A percentile compares a stretch with the other conserved stretches of the same genome.
These are phyloP conservation scores for Curvularia verruculosa DNA, from an alignment of 2,329 filamentous ascomycete genomes.

Conservation along the genomic window DNA sequence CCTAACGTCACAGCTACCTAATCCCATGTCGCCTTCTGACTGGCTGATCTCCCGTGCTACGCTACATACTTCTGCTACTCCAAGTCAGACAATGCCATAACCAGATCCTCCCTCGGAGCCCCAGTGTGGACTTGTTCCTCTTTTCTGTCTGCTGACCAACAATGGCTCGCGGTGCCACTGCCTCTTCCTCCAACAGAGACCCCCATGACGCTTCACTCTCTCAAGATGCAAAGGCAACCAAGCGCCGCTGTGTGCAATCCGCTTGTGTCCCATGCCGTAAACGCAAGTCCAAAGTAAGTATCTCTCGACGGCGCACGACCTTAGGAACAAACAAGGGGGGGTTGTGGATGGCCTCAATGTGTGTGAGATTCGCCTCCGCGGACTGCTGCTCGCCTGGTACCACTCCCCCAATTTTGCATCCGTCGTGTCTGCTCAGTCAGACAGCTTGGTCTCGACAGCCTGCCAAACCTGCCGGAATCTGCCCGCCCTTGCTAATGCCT, in stretches of 20 bases:
- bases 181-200: slow-evolving; percentile 28
- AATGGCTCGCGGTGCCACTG: slow-evolving; percentile 39
- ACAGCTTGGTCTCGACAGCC: slow-evolving; percentile 1
- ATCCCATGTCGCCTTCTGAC: slow-evolving; percentile 5
- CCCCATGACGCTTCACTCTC: slow-evolving; percentile 24
- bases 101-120: slow-evolving; percentile 27
- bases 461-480: neutral
- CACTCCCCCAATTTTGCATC: neutral
- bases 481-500: slow-evolving; percentile 20
- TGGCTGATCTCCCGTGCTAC: slow-evolving; percentile 17
- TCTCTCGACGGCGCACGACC: neutral
- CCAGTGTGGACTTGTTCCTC: slow-evolving; percentile 14
- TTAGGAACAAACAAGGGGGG: neutral
- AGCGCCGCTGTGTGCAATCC: slow-evolving; percentile 46
- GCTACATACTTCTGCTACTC: slow-evolving; percentile 3
- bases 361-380: slow-evolving; percentile 26
- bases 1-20: slow-evolving; percentile 20
- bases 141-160: slow-evolving; percentile 15
- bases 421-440: neutral
- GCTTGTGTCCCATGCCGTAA: slow-evolving; percentile 59
- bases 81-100: slow-evolving; percentile 25
- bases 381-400: slow-evolving; percentile 13
- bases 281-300: slow-evolving; percentile 57
- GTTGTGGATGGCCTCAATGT: slow-evolving; percentile 15
- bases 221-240: slow-evolving; percentile 35